Percentiles rank a stretch among this genome's conserved stretches.
Conservation (phyloP, 257 asterid species). For the Plectranthus barbatus region DNA sequence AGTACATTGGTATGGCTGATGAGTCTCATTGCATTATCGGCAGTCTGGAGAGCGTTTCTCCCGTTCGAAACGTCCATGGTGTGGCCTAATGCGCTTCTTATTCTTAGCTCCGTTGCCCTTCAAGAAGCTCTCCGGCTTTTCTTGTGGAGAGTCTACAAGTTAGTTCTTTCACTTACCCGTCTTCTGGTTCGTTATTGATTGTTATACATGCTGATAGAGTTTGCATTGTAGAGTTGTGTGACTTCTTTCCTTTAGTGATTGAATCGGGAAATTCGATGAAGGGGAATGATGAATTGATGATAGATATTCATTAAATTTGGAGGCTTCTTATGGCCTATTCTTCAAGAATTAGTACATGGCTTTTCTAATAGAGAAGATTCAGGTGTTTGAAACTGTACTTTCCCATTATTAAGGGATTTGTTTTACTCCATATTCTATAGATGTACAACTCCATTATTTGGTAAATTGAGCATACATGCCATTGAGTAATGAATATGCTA, state of each 20-base stretch:
- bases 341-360: background rate
- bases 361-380: background rate
- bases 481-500: background rate
- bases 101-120: constrained; percentile 62
- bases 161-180: constrained; percentile 16
- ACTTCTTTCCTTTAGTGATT: background rate
- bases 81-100: constrained; percentile 58
- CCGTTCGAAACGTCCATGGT: constrained; percentile 52
- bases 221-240: too few species aligned
- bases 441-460: background rate
- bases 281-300: background rate
- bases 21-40: constrained; percentile 79
- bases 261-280: background rate
- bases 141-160: constrained; percentile 76
- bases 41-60: constrained; percentile 79
- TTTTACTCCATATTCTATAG: background rate
- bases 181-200: background rate
- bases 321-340: background rate
- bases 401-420: background rate
- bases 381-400: background rate
- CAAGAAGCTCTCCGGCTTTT: constrained; percentile 78
- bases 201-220: background rate
- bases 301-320: background rate
- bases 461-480: background rate
- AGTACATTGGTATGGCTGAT: constrained; percentile 85